These are phyloP conservation scores for Ogataea pini DNA, from an alignment of 805 yeast genomes.

Conservation along the genomic window DNA sequence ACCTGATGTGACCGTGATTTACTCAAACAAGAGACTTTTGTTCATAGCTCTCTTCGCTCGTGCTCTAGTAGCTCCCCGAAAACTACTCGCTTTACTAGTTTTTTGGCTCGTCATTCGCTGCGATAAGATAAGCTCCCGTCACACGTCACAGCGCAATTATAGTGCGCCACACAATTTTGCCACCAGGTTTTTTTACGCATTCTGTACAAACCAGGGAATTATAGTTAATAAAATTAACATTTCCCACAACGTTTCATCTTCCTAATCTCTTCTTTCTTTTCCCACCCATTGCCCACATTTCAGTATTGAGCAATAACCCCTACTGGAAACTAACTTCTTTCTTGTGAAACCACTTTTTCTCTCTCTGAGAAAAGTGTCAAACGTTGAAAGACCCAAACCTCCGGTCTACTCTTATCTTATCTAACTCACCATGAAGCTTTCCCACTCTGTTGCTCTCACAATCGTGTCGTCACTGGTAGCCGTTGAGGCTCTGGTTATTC, in stretches of 20 bases:
- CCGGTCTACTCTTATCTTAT: constrained; percentile 1
- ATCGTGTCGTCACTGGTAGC: constrained; percentile 36
- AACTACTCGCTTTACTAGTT: too few species aligned
- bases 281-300: background rate
- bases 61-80: too few species aligned
- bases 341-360: background rate
- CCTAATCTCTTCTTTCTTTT: background rate
- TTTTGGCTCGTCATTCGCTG: background rate
- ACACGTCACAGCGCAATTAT: constrained; percentile 6
- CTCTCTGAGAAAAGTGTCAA: background rate
- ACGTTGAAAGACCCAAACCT: background rate
- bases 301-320: constrained; percentile 2
- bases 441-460: constrained; percentile 29
- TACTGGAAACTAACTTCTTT: background rate
- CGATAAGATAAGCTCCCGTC: constrained; percentile 3
- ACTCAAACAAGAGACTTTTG: too few species aligned
- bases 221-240: background rate
- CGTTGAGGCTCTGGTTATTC: constrained; percentile 58
- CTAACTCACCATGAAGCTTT: constrained; percentile 12
- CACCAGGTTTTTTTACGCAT: constrained; percentile 1
- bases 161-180: constrained; percentile 3
- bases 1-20: too few species aligned
- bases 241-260: constrained; percentile 6
- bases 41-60: too few species aligned
- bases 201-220: background rate